These are phyloP conservation scores for Knoxdaviesia capensis DNA, from an alignment of 2,329 filamentous ascomycete species.

Conservation along the genomic window DNA sequence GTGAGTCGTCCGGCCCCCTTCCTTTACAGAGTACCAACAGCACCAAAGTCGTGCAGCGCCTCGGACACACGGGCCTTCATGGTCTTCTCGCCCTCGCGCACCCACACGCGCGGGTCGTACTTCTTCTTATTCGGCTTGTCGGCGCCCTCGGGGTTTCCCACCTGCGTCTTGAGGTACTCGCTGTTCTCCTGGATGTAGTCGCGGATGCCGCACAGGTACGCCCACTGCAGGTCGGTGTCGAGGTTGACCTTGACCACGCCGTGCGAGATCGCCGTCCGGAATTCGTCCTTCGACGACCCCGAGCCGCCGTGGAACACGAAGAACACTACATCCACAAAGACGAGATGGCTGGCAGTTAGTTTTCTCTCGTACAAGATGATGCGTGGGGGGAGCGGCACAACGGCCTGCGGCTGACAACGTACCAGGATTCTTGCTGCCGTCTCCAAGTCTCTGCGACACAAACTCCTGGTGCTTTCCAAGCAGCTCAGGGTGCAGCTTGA, in stretches of 20 bases:
- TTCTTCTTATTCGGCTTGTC: slow-evolving; percentile 99
- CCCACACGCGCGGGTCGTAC: slow-evolving; percentile 69
- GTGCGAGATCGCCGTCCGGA: slow-evolving; percentile 67
- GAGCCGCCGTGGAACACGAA: slow-evolving; percentile 99
- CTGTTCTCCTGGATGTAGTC: slow-evolving; percentile 91
- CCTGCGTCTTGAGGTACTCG: slow-evolving; percentile 70
- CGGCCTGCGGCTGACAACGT: not conserved
- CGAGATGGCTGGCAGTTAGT: not conserved
- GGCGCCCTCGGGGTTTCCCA: slow-evolving; percentile 87
- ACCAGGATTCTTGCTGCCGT: slow-evolving; percentile 57
- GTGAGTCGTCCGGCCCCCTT: too few relatives aligned
- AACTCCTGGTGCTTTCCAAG: slow-evolving; percentile 91
- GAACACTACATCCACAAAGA: slow-evolving; percentile 33
- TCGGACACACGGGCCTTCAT: slow-evolving; percentile 67
- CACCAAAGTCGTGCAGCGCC: slow-evolving; percentile 84
- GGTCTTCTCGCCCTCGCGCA: slow-evolving; percentile 91
- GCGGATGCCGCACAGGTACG: slow-evolving; percentile 79
- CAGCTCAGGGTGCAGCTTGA: slow-evolving; percentile 88
- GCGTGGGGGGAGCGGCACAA: too few relatives aligned
- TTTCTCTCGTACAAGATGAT: not conserved
- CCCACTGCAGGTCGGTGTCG: slow-evolving; percentile 93
- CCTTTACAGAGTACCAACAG: slow-evolving; percentile 53
- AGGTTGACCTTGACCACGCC: slow-evolving; percentile 99
- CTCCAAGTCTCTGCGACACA: slow-evolving; percentile 60
- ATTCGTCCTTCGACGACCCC: slow-evolving; percentile 80